phyloP scores from a whole-genome alignment of 208 protist species.

The Crithidia thermophila region DNA sequence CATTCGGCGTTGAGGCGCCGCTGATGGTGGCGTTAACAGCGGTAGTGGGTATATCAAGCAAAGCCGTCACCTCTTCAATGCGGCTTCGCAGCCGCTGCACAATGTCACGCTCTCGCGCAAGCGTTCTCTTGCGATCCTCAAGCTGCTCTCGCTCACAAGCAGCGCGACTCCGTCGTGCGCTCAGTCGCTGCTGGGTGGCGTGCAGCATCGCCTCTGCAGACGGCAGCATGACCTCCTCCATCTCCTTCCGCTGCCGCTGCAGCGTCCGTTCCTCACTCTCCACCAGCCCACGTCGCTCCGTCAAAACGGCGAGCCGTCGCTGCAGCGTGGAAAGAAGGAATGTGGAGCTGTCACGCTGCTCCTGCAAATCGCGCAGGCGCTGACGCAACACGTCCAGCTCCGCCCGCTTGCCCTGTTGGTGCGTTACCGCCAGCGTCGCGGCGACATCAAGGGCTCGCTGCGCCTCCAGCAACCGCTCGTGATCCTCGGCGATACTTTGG shows the following conservation, averaged over 20 bases:
- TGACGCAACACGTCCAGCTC: slow-evolving; percentile 20
- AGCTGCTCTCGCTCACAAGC: slow-evolving; percentile 5
- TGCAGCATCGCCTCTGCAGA: slow-evolving; percentile 9
- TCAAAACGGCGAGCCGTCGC: slow-evolving; percentile 4
- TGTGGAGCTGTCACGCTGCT: slow-evolving; percentile 21
- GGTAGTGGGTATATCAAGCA: too few relatives aligned
- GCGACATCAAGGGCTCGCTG: slow-evolving; percentile 32
- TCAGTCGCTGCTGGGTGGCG: slow-evolving; percentile 14
- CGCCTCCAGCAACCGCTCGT: slow-evolving; percentile 31
- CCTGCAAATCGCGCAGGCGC: slow-evolving; percentile 15
- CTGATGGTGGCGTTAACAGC: too few relatives aligned
- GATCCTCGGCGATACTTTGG: slow-evolving; percentile 26
- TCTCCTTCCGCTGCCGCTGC: background rate
- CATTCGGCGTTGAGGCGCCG: too few relatives aligned
- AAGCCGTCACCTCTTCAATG: slow-evolving; percentile 3
- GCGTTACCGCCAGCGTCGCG: slow-evolving; percentile 22
- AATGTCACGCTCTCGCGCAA: slow-evolving; percentile 6
- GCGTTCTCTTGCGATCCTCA: slow-evolving; percentile 1
- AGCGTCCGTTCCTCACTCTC: background rate
- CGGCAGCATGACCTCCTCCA: slow-evolving; percentile 17
- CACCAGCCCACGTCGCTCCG: background rate
- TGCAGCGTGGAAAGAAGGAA: slow-evolving; percentile 23
- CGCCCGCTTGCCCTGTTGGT: slow-evolving; percentile 26
- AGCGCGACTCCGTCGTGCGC: slow-evolving; percentile 2
- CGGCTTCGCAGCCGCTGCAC: slow-evolving; percentile 20